A percentile compares a stretch with the other conserved stretches of the same genome.
These are phyloP conservation scores for Pythium insidiosum DNA, from an alignment of 352 stramenopile species.

Conservation along the genomic window DNA sequence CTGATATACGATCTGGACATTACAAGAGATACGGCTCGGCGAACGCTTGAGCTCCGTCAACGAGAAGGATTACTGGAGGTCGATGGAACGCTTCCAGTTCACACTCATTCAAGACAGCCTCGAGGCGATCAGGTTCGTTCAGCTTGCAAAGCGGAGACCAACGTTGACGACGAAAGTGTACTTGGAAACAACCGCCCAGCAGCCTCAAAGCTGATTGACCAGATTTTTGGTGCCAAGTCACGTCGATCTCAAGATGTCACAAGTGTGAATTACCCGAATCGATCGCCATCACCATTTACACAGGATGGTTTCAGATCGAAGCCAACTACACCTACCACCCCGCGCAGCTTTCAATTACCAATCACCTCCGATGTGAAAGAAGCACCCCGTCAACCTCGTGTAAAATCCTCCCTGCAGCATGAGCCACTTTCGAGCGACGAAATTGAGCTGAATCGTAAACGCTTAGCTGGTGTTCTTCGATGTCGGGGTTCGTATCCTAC, in stretches of 20 bases:
- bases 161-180: slow-evolving; percentile 1
- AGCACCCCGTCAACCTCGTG: too few relatives aligned
- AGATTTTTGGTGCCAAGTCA: slow-evolving; percentile 64
- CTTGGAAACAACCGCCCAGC: slow-evolving; percentile 41
- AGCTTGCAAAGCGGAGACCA: too few relatives aligned
- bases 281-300: too few relatives aligned
- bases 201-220: slow-evolving; percentile 62
- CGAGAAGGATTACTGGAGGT: slow-evolving; percentile 36
- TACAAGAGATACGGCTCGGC: slow-evolving; percentile 41
- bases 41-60: slow-evolving; percentile 22
- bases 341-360: too few relatives aligned
- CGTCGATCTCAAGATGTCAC: too few relatives aligned
- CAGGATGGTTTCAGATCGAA: too few relatives aligned
- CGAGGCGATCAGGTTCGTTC: too few relatives aligned
- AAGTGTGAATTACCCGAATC: too few relatives aligned
- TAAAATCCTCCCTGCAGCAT: too few relatives aligned
- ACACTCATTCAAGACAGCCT: slow-evolving; percentile 35
- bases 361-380: too few relatives aligned
- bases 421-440: too few relatives aligned
- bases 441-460: slow-evolving; percentile 51
- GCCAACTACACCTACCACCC: too few relatives aligned
- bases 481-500: slow-evolving; percentile 69
- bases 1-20: slow-evolving; percentile 81
- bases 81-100: slow-evolving; percentile 27
- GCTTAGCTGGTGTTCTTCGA: slow-evolving; percentile 52